These are phyloP conservation scores for Emydomyces testavorans DNA, from an alignment of 2,329 filamentous ascomycete genomes.

Conservation along the genomic window DNA sequence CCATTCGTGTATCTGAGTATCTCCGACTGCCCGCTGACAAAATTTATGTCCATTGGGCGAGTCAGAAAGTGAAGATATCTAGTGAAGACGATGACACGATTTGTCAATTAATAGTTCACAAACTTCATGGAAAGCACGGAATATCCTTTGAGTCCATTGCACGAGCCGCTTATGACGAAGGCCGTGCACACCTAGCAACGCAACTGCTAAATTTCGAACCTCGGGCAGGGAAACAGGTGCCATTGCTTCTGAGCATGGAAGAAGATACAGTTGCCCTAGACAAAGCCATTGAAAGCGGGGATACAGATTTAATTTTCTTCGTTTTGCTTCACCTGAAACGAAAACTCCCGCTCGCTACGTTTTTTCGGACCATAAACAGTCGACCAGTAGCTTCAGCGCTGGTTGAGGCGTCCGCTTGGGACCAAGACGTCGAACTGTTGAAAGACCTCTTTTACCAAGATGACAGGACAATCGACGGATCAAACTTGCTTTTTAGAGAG, in stretches of 20 bases:
- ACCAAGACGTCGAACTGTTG: slow-evolving; percentile 68
- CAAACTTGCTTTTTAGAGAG: slow-evolving; percentile 75
- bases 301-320: slow-evolving; percentile 83
- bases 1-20: slow-evolving; percentile 77
- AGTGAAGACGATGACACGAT: slow-evolving; percentile 78
- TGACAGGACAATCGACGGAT: slow-evolving; percentile 76
- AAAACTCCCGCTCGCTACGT: slow-evolving; percentile 77
- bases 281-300: slow-evolving; percentile 91
- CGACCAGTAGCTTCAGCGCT: slow-evolving; percentile 78
- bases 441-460: slow-evolving; percentile 98
- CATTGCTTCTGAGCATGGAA: slow-evolving; percentile 84
- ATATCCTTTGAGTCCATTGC: slow-evolving; percentile 96
- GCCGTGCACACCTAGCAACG: slow-evolving; percentile 75
- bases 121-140: slow-evolving; percentile 73
- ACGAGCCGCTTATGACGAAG: slow-evolving; percentile 85
- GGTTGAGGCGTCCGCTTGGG: slow-evolving; percentile 70
- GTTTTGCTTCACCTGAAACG: slow-evolving; percentile 81
- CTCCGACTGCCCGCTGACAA: slow-evolving; percentile 73
- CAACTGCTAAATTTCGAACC: slow-evolving; percentile 88
- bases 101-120: slow-evolving; percentile 74
- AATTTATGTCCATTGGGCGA: slow-evolving; percentile 96
- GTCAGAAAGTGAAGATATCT: slow-evolving; percentile 78
- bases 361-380: slow-evolving; percentile 83
- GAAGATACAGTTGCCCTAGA: slow-evolving; percentile 90
- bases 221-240: slow-evolving; percentile 88